Percentiles rank a stretch among this genome's conserved stretches.
These are phyloP conservation scores for Herpetomonas tarakana DNA, from an alignment of 208 protist species.

Conservation along the genomic window DNA sequence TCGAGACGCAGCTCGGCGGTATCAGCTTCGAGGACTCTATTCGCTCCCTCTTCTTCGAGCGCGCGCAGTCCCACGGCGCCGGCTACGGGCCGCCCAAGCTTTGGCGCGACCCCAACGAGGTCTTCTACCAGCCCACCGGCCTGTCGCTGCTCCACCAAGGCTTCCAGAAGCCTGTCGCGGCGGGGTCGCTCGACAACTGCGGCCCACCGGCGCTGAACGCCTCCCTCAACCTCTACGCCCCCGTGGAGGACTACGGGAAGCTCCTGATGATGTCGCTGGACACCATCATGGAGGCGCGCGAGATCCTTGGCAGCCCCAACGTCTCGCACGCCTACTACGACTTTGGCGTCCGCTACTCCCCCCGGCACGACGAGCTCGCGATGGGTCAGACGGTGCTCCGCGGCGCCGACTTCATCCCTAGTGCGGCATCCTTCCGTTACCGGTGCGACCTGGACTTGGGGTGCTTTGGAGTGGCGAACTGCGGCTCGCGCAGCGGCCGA, in stretches of 20 bases:
- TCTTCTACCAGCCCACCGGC: constrained; percentile 81
- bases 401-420: constrained; percentile 40
- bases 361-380: constrained; percentile 23
- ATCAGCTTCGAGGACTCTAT: constrained; percentile 71
- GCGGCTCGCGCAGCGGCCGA: constrained; percentile 54
- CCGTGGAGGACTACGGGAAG: constrained; percentile 79
- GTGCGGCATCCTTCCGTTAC: constrained; percentile 66
- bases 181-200: constrained; percentile 41
- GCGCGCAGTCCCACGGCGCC: constrained; percentile 53
- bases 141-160: constrained; percentile 57
- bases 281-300: constrained; percentile 63
- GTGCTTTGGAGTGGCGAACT: constrained; percentile 70
- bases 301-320: constrained; percentile 20
- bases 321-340: constrained; percentile 43
- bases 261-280: constrained; percentile 72
- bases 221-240: constrained; percentile 74
- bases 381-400: constrained; percentile 24
- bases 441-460: constrained; percentile 61
- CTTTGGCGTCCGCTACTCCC: constrained; percentile 61
- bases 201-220: constrained; percentile 64
- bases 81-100: constrained; percentile 68
- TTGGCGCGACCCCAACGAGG: constrained; percentile 74
- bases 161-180: constrained; percentile 37
- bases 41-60: constrained; percentile 54
- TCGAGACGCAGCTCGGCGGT: constrained; percentile 63